Evolutionary conservation across 202 grass and related monocot species (phyloP), one percentile per base, ranked within the genome.

Genomic region (Digitaria exilis): DNA sequence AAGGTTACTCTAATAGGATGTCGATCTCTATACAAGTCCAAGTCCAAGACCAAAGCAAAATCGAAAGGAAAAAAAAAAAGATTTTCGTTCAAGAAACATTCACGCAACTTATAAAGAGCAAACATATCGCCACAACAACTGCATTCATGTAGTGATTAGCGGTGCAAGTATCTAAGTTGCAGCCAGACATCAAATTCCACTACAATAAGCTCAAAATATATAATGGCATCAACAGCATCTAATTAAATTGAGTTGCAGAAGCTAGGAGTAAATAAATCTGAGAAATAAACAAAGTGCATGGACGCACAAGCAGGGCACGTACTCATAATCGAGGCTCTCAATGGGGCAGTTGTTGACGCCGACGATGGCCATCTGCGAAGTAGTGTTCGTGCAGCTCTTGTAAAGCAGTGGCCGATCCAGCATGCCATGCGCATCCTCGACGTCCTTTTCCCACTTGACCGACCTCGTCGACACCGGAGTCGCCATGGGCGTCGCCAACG

Each of bases 281-380:
- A 67, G 21, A 67, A 76, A 28, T 28, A 63, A 71, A 24, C 24
- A 68, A 1, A 19, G 5, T 29, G 5, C 7, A 17, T 21, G 1
- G 39, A 43, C n/a, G n/a, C n/a, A n/a, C n/a, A n/a, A n/a, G n/a
- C n/a, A n/a, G n/a, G 42, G 45, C 29, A 66, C 88, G 39, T 63
- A 92, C 84, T 92, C 90, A 72, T 92, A 92, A 49, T 92, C 90
- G 48, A 92, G 85, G 71, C 90, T 89, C 80, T 92, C 90, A 37
- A 92, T 92, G 26, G 80, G 84, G 87, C 84, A 89, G 31, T 83
- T 57, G 11, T 92, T 92, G 42, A 80, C 76, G 24, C 90, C 90
- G 58, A 92, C 87, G 71, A 92, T 51, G 58, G 90, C 90, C 29
- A 92, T 89, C 84, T 92, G 90, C 10, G 90, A 92, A 32, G 84